These are phyloP conservation scores for Tagetes erecta DNA, from an alignment of 129 eudicot species.

Conservation along the genomic window DNA sequence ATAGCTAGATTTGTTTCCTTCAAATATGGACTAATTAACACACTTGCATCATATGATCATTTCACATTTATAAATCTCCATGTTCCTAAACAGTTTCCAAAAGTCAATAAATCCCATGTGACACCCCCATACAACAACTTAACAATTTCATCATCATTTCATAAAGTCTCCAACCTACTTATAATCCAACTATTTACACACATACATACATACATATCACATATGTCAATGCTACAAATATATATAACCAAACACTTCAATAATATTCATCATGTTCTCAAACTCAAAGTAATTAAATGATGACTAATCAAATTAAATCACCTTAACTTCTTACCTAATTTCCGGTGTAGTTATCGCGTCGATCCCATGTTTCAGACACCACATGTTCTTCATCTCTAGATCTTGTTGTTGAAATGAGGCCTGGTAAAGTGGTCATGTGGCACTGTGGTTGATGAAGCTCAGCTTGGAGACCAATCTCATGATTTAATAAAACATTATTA, in stretches of 20 bases:
- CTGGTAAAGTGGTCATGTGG: slow-evolving; percentile 12
- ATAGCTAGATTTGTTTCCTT: too few relatives aligned
- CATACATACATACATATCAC: not conserved
- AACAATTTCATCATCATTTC: slow-evolving; percentile 1
- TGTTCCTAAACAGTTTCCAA: slow-evolving; percentile 27
- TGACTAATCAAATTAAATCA: slow-evolving; percentile 25
- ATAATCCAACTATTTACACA: slow-evolving; percentile 16
- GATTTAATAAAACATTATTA: too few relatives aligned
- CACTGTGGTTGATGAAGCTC: not conserved
- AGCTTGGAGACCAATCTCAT: too few relatives aligned
- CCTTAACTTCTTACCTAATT: slow-evolving; percentile 21
- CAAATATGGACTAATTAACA: slow-evolving; percentile 6
- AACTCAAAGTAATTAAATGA: not conserved
- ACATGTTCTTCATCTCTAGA: not conserved
- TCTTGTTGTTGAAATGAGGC: slow-evolving; percentile 10
- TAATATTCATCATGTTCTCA: not conserved
- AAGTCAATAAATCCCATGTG: slow-evolving; percentile 36
- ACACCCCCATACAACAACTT: slow-evolving; percentile 5
- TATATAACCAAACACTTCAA: not conserved
- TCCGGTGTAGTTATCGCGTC: too few relatives aligned
- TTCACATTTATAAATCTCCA: slow-evolving; percentile 24
- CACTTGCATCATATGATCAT: slow-evolving; percentile 6
- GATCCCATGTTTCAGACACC: not conserved
- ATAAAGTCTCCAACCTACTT: slow-evolving; percentile 20
- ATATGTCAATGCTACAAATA: slow-evolving; percentile 10